These are phyloP conservation scores for Mortierella sp. DNA, from an alignment of 371 early-diverging fungal species.

Conservation along the genomic window DNA sequence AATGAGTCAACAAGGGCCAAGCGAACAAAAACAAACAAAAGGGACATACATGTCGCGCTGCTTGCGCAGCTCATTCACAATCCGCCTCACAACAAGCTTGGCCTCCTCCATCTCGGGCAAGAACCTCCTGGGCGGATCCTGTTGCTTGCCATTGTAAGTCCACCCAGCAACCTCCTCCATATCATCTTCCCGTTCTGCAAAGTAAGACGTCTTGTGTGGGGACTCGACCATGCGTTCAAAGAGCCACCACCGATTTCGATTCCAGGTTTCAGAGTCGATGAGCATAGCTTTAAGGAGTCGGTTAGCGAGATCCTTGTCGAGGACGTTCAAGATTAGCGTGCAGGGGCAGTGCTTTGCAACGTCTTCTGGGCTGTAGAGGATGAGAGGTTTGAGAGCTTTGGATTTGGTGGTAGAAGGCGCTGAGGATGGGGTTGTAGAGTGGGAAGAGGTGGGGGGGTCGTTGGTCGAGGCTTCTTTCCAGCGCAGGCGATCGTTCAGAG, in stretches of 20 bases:
- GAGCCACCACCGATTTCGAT: conserved; percentile 59
- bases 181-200: conserved; percentile 38
- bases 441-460: conserved; percentile 14
- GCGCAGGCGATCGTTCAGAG: conserved; percentile 2
- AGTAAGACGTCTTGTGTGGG: conserved; percentile 56
- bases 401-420: background rate
- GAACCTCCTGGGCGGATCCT: conserved; percentile 40
- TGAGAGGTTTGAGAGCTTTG: conserved; percentile 32
- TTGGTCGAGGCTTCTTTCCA: conserved; percentile 15
- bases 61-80: conserved; percentile 50
- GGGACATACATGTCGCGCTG: conserved; percentile 33
- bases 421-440: conserved; percentile 6
- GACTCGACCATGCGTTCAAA: conserved; percentile 61
- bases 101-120: conserved; percentile 57
- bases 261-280: conserved; percentile 55
- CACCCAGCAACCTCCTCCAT: conserved; percentile 45
- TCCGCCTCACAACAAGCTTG: conserved; percentile 39
- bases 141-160: conserved; percentile 55
- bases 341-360: conserved; percentile 53
- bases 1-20: background rate
- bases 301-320: conserved; percentile 52
- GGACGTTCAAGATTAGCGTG: conserved; percentile 49
- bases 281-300: conserved; percentile 48
- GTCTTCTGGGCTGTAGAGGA: conserved; percentile 51
- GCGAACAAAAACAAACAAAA: background rate